Evolutionary conservation across 345 rosid species (phyloP), one percentile per base, ranked within the genome.

Genomic region (Punica granatum): DNA sequence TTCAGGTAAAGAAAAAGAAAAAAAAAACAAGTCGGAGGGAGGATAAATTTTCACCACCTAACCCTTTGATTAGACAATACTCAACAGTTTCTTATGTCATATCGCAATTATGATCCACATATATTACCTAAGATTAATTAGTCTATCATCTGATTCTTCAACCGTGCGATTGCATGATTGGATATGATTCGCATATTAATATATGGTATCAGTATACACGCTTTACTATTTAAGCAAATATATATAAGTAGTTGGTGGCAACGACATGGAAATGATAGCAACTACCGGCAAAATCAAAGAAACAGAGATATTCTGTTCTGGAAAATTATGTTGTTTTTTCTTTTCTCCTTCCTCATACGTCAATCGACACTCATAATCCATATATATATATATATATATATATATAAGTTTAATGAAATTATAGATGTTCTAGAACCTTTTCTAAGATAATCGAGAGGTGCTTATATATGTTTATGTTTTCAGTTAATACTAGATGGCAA

Each of bases 11-110:
- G n/a, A n/a, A n/a, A n/a, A n/a, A n/a, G n/a, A n/a, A n/a, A n/a
- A n/a, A n/a, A n/a, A n/a, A n/a, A n/a, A n/a, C n/a, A n/a, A n/a
- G n/a, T n/a, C n/a, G n/a, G n/a, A n/a, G n/a, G n/a, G n/a, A n/a
- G n/a, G n/a, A n/a, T n/a, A n/a, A n/a, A n/a, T n/a, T 1, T 37
- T 37, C 12, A 37, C 49, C 59, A 82, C 81, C 85, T 72, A 82
- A 79, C 68, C 82, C 75, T 69, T 25, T 61, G 67, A n/a, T n/a
- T n/a, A 51, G 71, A 63, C 53, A 43, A 62, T 33, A 18, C 65
- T 59, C 30, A 67, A 74, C 7, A 74, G 72, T 70, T 76, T 76
- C 78, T 65, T 65, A 74, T 72, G 81, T 76, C 83, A 82, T 60
- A n/a, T 30, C n/a, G 73, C 70, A 70, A 48, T 67, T 53, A 46